Evolutionary conservation across 441 rosid genomes (phyloP).

Genomic region (Hypseocharis bilobata): DNA sequence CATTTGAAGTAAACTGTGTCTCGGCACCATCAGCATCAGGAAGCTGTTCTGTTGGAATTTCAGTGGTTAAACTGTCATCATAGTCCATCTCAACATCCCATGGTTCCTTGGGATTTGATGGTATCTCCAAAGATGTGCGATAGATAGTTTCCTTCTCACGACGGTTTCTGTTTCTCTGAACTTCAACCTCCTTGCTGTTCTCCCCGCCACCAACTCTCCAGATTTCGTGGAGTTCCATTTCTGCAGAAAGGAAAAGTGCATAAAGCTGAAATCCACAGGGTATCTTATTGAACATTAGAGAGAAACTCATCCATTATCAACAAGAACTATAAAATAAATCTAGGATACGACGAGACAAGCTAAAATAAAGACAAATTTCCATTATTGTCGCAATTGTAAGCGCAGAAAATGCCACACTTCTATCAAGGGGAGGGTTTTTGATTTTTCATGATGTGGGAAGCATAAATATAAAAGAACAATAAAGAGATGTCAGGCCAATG

Average conservation of each 20-base stretch:
- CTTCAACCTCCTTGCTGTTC: constrained; percentile 81
- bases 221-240: constrained; percentile 37
- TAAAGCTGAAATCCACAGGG: constrained; percentile 23
- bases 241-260: constrained; percentile 45
- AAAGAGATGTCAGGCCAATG: no score
- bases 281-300: constrained; percentile 13
- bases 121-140: constrained; percentile 45
- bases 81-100: constrained; percentile 93
- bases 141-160: constrained; percentile 74
- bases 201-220: constrained; percentile 83
- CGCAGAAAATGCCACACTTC: background rate
- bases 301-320: background rate
- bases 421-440: background rate
- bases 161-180: constrained; percentile 73
- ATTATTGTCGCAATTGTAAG: background rate
- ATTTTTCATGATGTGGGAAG: no score
- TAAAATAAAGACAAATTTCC: background rate
- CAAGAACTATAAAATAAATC: constrained; percentile 4
- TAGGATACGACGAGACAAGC: no score
- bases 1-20: constrained; percentile 16
- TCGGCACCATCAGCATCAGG: constrained; percentile 56
- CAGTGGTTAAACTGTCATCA: constrained; percentile 81
- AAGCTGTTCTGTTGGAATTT: constrained; percentile 73
- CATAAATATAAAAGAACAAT: no score
- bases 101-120: constrained; percentile 81